Percentiles rank a stretch among this genome's conserved stretches.
These are phyloP conservation scores for Syzygium jambos DNA, from an alignment of 345 rosid genomes.

Conservation along the genomic window DNA sequence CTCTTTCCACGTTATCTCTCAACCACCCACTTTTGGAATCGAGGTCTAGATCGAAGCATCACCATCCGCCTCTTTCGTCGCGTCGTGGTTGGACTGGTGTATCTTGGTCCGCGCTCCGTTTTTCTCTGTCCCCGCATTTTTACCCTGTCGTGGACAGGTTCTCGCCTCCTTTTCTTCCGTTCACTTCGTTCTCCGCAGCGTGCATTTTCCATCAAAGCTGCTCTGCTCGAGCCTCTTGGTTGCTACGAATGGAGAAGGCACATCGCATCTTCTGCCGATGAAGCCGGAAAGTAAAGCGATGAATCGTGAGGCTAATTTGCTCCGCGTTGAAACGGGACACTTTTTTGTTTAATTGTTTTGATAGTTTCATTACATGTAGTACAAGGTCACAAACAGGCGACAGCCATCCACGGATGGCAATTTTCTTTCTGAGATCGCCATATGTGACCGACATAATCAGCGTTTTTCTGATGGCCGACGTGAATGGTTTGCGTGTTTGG, in stretches of 20 bases:
- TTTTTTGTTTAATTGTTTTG: background rate
- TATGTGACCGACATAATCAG: background rate
- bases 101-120: background rate
- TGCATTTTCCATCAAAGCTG: background rate
- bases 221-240: background rate
- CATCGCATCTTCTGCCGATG: background rate
- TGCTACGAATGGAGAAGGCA: background rate
- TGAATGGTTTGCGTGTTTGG: background rate
- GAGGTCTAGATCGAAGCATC: background rate
- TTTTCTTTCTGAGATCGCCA: background rate
- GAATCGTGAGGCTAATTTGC: background rate
- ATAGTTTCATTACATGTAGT: background rate
- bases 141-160: background rate
- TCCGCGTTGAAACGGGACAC: background rate
- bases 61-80: background rate
- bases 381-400: background rate
- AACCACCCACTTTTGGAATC: background rate
- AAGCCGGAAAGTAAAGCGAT: background rate
- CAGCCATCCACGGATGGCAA: background rate
- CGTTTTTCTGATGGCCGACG: background rate
- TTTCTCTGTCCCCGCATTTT: background rate
- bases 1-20: background rate
- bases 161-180: background rate
- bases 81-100: background rate
- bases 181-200: background rate